Evolutionary conservation across 129 eudicot species (phyloP).

Genomic region (Escallonia rubra): DNA sequence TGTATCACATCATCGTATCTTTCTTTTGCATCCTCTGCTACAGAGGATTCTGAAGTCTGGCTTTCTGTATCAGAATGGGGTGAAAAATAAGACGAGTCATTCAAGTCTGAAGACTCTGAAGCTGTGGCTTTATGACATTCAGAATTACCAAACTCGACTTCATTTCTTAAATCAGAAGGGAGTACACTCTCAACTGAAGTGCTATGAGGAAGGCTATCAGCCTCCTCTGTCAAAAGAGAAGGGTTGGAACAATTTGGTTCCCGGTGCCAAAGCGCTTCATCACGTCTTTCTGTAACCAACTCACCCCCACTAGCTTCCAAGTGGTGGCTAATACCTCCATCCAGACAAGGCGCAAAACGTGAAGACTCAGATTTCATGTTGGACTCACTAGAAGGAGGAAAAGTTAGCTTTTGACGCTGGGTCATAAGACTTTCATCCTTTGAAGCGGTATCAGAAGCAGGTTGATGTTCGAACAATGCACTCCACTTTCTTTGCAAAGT

Average conservation of each 20-base stretch:
- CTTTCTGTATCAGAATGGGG: conserved; percentile 7
- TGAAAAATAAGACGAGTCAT: neutral
- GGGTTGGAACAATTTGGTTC: neutral
- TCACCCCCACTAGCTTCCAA: conserved; percentile 8
- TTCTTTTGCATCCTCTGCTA: conserved; percentile 4
- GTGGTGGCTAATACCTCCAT: neutral
- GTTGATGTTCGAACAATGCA: conserved; percentile 34
- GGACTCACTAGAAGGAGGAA: conserved; percentile 10
- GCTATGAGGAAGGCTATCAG: conserved; percentile 1
- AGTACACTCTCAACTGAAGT: conserved; percentile 9
- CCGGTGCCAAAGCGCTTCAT: neutral
- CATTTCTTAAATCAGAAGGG: conserved; percentile 5
- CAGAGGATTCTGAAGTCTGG: conserved; percentile 13
- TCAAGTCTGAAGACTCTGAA: conserved; percentile 2
- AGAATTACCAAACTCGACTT: conserved; percentile 7
- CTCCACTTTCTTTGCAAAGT: conserved; percentile 33
- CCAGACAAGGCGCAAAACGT: neutral
- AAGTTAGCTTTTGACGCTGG: neutral
- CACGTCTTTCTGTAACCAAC: neutral
- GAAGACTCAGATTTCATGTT: conserved; percentile 9
- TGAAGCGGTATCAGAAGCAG: conserved; percentile 8
- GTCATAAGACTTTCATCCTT: conserved; percentile 1
- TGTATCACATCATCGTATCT: neutral
- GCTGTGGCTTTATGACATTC: too few relatives aligned
- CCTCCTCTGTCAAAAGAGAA: neutral